phyloP scores from a whole-genome alignment of 352 stramenopile genomes.

The Phytophthora ramorum region DNA sequence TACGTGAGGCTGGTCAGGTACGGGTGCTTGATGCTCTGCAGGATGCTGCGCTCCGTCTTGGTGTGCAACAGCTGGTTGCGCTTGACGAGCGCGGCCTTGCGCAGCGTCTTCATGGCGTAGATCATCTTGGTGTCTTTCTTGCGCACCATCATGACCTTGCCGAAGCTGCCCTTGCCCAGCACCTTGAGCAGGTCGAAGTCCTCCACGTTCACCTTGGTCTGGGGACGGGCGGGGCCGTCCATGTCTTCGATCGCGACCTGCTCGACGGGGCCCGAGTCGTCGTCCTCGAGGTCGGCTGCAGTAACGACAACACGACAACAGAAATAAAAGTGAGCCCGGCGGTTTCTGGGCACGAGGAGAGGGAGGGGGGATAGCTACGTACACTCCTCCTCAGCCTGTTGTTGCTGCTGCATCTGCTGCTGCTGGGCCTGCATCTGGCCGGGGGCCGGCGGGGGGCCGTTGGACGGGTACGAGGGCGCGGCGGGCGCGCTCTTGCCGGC shows the following conservation, averaged over 20 bases:
- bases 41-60: constrained; percentile 93
- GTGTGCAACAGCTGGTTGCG: constrained; percentile 95
- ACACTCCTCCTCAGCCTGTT: constrained; percentile 71
- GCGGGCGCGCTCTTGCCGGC: constrained; percentile 76
- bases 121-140: constrained; percentile 95
- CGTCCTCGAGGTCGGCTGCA: constrained; percentile 78
- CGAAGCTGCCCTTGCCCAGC: constrained; percentile 95
- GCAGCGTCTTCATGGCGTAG: constrained; percentile 96
- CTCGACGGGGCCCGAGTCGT: constrained; percentile 82
- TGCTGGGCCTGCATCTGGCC: constrained; percentile 31
- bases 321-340: constrained; percentile 11
- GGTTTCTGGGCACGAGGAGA: neutral
- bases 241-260: constrained; percentile 87
- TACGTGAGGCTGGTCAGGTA: constrained; percentile 91
- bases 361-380: constrained; percentile 26
- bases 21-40: constrained; percentile 94
- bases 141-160: constrained; percentile 96
- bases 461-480: constrained; percentile 63
- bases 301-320: constrained; percentile 22
- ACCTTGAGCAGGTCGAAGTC: constrained; percentile 95
- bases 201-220: constrained; percentile 90
- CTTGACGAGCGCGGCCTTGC: constrained; percentile 93
- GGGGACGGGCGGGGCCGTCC: constrained; percentile 59
- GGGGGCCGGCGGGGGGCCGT: constrained; percentile 38
- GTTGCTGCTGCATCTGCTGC: constrained; percentile 20